Evolutionary conservation across 768 basidiomycete species (phyloP), one percentile per base, ranked within the genome.

Genomic region (Tylopilus subfusipes): DNA sequence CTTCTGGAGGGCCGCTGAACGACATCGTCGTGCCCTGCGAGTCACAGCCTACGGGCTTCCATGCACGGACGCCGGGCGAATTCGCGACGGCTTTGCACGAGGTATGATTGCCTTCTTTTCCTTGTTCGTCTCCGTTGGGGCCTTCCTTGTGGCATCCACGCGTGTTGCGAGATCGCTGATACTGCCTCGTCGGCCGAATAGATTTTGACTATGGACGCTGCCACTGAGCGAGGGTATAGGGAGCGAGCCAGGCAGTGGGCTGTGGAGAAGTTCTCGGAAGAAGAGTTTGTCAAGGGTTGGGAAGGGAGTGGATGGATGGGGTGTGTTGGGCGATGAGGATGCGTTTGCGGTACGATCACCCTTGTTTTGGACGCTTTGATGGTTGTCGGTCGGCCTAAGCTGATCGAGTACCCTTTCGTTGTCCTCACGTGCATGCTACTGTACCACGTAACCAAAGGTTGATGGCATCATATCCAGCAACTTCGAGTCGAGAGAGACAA

Each of bases 11-110:
- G 0, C 96, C 96, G 0, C 68, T 94, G 22, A 79, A 84, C 52
- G 97, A 98, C 68, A 98, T 99, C 53, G 84, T 98, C 43, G 84
- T 93, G 2, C 92, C 93, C 0, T 82, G 81, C 66, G 70, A 86
- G 7, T 84, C 84, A 33, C 71, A 85, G 64, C 78, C 75, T 9
- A 94, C 93, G 54, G 95, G 95, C 22, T 95, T 82, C 69, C 93
- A 96, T 66, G 94, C 92, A 2, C 80, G 72, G 3, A 78, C 82
- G 2, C 69, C 83, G 0, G 76, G 79, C 40, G 77, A 78, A 29
- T 95, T 91, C 60, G 87, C 90, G 2, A 75, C 74, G 18, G 81
- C 80, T 5, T 76, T 95, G 48, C 81, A 89, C 59, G 72, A 74
- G 24, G 85, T 82, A 16, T 25, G 59, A 18, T 16, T 50, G 34